Evolutionary conservation across 306 rosid genomes (phyloP).

Genomic region (Cyclanthera cordifolia): DNA sequence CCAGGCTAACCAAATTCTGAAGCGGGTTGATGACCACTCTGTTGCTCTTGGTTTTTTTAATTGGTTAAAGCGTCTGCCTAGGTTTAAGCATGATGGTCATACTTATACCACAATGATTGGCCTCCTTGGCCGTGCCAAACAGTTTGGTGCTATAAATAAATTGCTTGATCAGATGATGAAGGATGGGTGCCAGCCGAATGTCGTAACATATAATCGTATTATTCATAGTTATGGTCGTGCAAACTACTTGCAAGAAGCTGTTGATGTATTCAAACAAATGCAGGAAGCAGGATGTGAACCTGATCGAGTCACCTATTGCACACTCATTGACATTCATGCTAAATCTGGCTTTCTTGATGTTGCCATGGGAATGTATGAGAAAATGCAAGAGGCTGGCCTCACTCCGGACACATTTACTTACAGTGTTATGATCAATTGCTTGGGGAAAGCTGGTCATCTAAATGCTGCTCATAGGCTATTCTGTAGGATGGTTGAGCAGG

Average conservation of each 20-base stretch:
- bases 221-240: conserved; percentile 94
- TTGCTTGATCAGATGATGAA: conserved; percentile 69
- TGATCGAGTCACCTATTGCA: conserved; percentile 91
- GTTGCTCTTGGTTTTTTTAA: conserved; percentile 68
- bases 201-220: conserved; percentile 79
- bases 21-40: conserved; percentile 62
- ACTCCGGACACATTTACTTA: conserved; percentile 89
- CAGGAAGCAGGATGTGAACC: conserved; percentile 63
- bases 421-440: conserved; percentile 91
- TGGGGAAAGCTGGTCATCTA: conserved; percentile 88
- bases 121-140: conserved; percentile 78
- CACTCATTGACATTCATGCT: conserved; percentile 92
- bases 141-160: conserved; percentile 57
- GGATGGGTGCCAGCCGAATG: conserved; percentile 86
- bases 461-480: conserved; percentile 66
- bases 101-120: conserved; percentile 96
- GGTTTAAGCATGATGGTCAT: conserved; percentile 79
- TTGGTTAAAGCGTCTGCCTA: conserved; percentile 63
- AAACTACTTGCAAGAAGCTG: conserved; percentile 74
- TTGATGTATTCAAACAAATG: conserved; percentile 68
- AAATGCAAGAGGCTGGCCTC: conserved; percentile 83
- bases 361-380: conserved; percentile 69
- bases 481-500: conserved; percentile 69
- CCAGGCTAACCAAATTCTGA: conserved; percentile 82
- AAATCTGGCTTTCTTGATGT: conserved; percentile 81